Percentiles rank a stretch among this genome's conserved stretches.
Conservation (phyloP, 2,329 filamentous ascomycete genomes). For the Apiospora saccharicola region DNA sequence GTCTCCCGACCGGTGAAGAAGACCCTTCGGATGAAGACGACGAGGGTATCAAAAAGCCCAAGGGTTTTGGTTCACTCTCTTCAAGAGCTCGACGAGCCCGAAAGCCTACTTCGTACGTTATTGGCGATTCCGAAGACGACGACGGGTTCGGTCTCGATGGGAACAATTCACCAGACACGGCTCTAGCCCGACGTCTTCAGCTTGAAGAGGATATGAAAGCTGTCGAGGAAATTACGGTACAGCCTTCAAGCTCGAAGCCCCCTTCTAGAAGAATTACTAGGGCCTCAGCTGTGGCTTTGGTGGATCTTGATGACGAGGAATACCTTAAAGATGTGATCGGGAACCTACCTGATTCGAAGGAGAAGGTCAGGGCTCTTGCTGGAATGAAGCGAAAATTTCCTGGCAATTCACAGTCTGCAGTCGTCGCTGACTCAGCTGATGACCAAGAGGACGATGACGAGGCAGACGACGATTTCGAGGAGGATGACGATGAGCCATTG, state of each 20-base stretch:
- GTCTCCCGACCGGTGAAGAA: neutral
- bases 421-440: conserved; percentile 9
- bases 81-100: conserved; percentile 35
- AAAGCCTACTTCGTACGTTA: conserved; percentile 36
- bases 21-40: conserved; percentile 49
- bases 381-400: conserved; percentile 25
- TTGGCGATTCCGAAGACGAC: conserved; percentile 39
- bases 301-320: conserved; percentile 21
- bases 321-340: neutral
- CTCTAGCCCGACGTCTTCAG: conserved; percentile 34
- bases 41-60: conserved; percentile 45
- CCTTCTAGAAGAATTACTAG: conserved; percentile 28
- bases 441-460: conserved; percentile 33
- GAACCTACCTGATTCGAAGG: conserved; percentile 24
- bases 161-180: conserved; percentile 28
- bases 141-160: conserved; percentile 17
- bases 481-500: conserved; percentile 30
- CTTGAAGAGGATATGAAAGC: conserved; percentile 37
- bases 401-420: neutral
- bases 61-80: conserved; percentile 27
- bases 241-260: conserved; percentile 26
- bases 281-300: conserved; percentile 4
- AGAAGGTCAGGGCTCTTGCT: conserved; percentile 21
- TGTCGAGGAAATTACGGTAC: conserved; percentile 12
- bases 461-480: conserved; percentile 25